These are phyloP conservation scores for Trichocomaceae sp. DNA, from an alignment of 2,329 filamentous ascomycete species.

Conservation along the genomic window DNA sequence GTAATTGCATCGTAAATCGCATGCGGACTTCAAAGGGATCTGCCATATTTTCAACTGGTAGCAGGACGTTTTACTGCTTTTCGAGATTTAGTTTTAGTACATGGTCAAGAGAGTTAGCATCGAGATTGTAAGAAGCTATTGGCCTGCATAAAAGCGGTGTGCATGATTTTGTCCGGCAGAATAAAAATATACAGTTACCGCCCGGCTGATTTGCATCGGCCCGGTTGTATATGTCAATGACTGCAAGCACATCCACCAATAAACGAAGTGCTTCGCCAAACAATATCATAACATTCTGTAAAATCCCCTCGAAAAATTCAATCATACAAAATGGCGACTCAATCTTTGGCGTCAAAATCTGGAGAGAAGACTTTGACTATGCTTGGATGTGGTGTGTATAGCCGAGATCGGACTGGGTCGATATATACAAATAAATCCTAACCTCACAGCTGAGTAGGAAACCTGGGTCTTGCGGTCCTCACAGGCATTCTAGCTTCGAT, in stretches of 20 bases:
- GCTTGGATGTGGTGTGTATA: constrained; percentile 67
- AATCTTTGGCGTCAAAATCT: constrained; percentile 27
- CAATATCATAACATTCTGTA: not conserved
- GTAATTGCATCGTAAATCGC: constrained; percentile 85
- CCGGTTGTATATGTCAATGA: constrained; percentile 1
- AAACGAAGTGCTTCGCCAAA: not conserved
- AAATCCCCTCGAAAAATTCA: not conserved
- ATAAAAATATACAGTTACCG: constrained; percentile 12
- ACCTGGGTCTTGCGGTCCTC: constrained; percentile 79
- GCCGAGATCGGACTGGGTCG: not conserved
- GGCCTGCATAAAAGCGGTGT: constrained; percentile 18
- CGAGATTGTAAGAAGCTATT: not conserved
- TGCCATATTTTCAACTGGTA: constrained; percentile 50
- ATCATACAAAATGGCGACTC: constrained; percentile 8
- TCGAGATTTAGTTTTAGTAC: not conserved
- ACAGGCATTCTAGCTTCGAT: constrained; percentile 71
- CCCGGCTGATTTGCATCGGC: constrained; percentile 3
- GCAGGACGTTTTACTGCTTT: not conserved
- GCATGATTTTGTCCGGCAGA: constrained; percentile 18
- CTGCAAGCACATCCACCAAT: not conserved
- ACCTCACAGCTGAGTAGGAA: constrained; percentile 47
- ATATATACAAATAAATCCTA: not conserved
- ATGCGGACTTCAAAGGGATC: constrained; percentile 98
- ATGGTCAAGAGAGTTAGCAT: not conserved
- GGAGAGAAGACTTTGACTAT: constrained; percentile 62